Evolutionary conservation across 2,329 filamentous ascomycete species (phyloP).

Genomic region (Polytolypa hystricis): DNA sequence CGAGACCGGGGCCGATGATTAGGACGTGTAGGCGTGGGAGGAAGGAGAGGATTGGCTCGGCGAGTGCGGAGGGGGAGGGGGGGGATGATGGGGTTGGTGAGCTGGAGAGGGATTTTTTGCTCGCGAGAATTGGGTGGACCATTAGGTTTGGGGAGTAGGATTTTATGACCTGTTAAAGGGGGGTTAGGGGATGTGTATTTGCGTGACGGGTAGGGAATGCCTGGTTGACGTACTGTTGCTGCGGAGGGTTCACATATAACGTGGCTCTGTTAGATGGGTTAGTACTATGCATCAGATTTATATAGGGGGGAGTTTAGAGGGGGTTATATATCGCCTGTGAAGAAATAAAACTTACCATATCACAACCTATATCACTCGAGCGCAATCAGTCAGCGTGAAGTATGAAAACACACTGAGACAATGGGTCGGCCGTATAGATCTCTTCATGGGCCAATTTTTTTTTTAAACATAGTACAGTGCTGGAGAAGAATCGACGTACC

Average conservation of each 20-base stretch:
- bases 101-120: conserved; percentile 44
- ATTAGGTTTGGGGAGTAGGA: conserved; percentile 96
- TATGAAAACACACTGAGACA: too few relatives aligned
- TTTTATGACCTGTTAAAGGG: conserved; percentile 65
- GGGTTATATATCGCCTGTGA: too few relatives aligned
- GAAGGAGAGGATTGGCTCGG: conserved; percentile 62
- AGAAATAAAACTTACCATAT: conserved; percentile 67
- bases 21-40: conserved; percentile 80
- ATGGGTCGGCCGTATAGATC: too few relatives aligned
- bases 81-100: conserved; percentile 27
- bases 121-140: conserved; percentile 93
- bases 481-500: conserved; percentile 36
- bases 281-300: too few relatives aligned
- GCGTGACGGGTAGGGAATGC: background rate
- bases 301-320: too few relatives aligned
- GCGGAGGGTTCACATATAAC: conserved; percentile 91
- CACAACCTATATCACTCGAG: conserved; percentile 41
- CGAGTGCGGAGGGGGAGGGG: conserved; percentile 51
- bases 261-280: conserved; percentile 46
- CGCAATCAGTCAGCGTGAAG: too few relatives aligned
- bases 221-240: conserved; percentile 37
- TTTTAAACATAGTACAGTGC: background rate
- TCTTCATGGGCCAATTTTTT: too few relatives aligned
- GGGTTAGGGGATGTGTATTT: background rate
- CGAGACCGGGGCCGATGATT: conserved; percentile 84